Percentiles rank a stretch among this genome's conserved stretches.
Conservation (phyloP, 768 basidiomycete genomes). For the Gymnopilus junonius region DNA sequence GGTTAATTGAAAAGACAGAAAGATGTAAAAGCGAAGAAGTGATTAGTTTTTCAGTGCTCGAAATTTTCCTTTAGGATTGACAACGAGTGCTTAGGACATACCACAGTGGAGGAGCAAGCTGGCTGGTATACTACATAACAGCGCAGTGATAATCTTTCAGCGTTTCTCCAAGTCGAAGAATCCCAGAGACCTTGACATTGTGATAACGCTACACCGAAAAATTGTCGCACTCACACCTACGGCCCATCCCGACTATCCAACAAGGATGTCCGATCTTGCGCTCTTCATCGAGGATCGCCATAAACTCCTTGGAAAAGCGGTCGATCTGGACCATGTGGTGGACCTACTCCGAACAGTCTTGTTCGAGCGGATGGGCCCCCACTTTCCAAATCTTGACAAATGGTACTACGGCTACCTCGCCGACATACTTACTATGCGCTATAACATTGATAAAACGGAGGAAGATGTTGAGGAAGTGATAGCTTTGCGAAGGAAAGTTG, state of each 20-base stretch:
- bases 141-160: background rate
- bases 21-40: background rate
- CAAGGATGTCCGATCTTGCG: background rate
- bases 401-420: background rate
- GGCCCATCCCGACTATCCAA: background rate
- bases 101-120: background rate
- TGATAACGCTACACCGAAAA: conserved; percentile 4
- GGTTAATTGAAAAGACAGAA: background rate
- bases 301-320: background rate
- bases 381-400: background rate
- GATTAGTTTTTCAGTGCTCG: background rate
- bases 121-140: background rate
- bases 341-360: background rate
- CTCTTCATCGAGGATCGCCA: background rate
- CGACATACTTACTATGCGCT: background rate
- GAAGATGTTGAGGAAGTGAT: background rate
- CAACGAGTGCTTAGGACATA: background rate
- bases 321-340: background rate
- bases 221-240: background rate
- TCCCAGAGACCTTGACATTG: background rate
- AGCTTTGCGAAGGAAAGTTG: background rate
- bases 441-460: background rate
- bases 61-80: background rate
- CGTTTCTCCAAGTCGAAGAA: background rate
- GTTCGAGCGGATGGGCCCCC: background rate